A percentile compares a stretch with the other conserved stretches of the same genome.
These are phyloP conservation scores for Phytophthora colocasiae DNA, from an alignment of 352 stramenopile species.

Conservation along the genomic window DNA sequence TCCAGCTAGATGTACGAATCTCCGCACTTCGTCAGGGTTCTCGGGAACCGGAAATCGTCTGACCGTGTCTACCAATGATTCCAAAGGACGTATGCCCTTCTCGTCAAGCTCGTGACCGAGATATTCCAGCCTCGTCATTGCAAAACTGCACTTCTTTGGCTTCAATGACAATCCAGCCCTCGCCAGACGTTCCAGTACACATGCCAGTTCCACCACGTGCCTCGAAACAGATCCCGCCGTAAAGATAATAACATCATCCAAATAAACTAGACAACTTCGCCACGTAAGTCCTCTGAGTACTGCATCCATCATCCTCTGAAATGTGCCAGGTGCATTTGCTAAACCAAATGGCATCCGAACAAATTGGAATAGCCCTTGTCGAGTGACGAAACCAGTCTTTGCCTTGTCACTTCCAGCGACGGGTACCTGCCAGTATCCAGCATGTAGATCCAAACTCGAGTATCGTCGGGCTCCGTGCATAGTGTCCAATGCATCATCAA, in stretches of 20 bases:
- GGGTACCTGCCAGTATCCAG: too few species aligned
- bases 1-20: conserved; percentile 35
- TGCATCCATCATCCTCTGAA: not conserved
- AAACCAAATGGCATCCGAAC: not conserved
- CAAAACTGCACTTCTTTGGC: too few species aligned
- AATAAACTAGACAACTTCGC: not conserved
- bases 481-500: too few species aligned
- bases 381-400: too few species aligned
- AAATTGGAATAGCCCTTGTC: not conserved
- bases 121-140: too few species aligned
- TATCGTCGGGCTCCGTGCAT: too few species aligned
- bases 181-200: not conserved
- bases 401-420: too few species aligned
- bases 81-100: too few species aligned
- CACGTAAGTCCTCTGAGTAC: not conserved
- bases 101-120: too few species aligned
- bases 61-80: conserved; percentile 11
- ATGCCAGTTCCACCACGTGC: not conserved
- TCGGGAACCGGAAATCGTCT: conserved; percentile 5
- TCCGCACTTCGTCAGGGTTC: conserved; percentile 6
- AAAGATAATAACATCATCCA: not conserved
- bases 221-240: not conserved
- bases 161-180: too few species aligned
- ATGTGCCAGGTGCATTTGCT: not conserved
- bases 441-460: too few species aligned